Base-by-base conservation (phyloP, 345 rosid genomes). In the Arabis alpina region DNA sequence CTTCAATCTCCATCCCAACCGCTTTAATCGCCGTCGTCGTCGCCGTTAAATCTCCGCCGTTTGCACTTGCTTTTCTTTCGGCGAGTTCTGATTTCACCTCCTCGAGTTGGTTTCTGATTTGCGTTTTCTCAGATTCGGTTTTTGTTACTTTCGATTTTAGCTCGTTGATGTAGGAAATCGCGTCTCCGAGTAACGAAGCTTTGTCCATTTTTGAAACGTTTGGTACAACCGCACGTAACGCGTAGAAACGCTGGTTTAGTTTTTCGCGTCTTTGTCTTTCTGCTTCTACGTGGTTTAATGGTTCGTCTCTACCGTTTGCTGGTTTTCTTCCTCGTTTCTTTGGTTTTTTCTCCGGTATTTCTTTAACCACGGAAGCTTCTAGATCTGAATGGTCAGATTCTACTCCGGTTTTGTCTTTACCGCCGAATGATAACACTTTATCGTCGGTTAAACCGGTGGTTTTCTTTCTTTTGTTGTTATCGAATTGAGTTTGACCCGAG, bases 221-320 rank as follows among this genome's bases (percentile, higher is more conserved):
- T 12, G 98, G 98, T 39, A 93, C 98, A 52, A 91, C 98, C 16
- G 97, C 97, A 54, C 98, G 83, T 57, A 94, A 70, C 0, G 99
- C 88, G 45, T 94, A 94, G 81, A 94, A 94, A 65, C 87, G 75
- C 77, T 92, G 99, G 82, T 94, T 94, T 39, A 94, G 87, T 79
- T 92, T 94, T 85, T 94, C 99, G 61, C 99, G 83, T 81, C 98
- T 89, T 74, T 91, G 98, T 48, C 98, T 82, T 82, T 93, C 98
- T 6, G 98, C 98, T 79, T 93, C 98, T 1, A 93, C 98, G 55
- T 93, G 98, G 82, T 93, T 93, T 79, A 93, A 49, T 1, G 98
- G 98, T 72, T 93, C 98, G 65, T 93, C 98, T 76, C 98, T 77
- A 12, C 97, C 98, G 61, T 93, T 93, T 0, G 98, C 98, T 0